phyloP scores from a whole-genome alignment of 805 yeast genomes.

The Candida suzukii region DNA sequence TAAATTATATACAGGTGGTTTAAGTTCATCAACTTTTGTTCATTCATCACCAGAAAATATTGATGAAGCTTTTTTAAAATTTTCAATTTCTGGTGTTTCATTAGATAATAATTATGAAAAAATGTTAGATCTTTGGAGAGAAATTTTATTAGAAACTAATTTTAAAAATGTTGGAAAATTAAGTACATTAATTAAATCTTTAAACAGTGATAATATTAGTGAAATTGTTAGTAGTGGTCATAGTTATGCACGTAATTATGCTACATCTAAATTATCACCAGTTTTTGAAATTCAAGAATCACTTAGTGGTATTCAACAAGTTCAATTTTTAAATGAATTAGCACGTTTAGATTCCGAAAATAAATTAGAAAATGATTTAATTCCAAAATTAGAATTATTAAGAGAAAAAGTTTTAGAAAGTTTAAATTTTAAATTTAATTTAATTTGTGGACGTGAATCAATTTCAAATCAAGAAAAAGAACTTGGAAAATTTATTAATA shows the following conservation, averaged over 20 bases:
- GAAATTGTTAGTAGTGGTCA: constrained; percentile 86
- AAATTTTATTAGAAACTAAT: constrained; percentile 63
- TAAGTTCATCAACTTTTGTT: constrained; percentile 54
- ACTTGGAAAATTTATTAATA: constrained; percentile 23
- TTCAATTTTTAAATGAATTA: constrained; percentile 59
- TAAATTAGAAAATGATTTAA: constrained; percentile 43
- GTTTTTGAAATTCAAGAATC: constrained; percentile 55
- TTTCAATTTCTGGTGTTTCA: constrained; percentile 61
- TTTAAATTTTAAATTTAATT: constrained; percentile 39
- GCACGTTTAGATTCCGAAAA: constrained; percentile 46
- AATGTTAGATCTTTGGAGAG: constrained; percentile 60
- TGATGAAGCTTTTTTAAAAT: constrained; percentile 40
- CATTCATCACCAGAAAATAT: constrained; percentile 48
- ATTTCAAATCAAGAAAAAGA: constrained; percentile 29
- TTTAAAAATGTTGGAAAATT: constrained; percentile 63
- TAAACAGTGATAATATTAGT: constrained; percentile 73
- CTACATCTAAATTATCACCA: constrained; percentile 57
- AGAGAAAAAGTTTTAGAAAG: constrained; percentile 36
- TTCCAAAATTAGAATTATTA: constrained; percentile 57
- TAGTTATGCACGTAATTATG: constrained; percentile 63
- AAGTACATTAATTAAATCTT: constrained; percentile 60
- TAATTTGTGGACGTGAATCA: constrained; percentile 50
- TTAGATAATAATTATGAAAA: constrained; percentile 55
- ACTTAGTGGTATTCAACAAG: constrained; percentile 71
- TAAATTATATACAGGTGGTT: constrained; percentile 78